Percentiles rank a stretch among this genome's conserved stretches.
Conservation (phyloP, 257 asterid genomes). For the Prunella vulgaris region DNA sequence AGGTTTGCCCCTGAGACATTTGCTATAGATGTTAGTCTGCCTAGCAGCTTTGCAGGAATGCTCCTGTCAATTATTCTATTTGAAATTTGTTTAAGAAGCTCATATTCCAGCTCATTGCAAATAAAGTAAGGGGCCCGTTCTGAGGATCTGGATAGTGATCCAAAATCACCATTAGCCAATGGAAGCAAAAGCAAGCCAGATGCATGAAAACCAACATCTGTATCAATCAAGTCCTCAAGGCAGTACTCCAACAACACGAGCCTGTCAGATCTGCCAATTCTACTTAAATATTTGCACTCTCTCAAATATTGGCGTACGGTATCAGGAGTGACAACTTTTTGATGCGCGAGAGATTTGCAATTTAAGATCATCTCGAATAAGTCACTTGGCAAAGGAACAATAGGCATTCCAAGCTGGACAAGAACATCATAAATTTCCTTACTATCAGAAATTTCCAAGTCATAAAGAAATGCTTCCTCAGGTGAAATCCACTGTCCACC, state of each 20-base stretch:
- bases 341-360: constrained; percentile 40
- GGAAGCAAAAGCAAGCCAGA: constrained; percentile 71
- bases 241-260: constrained; percentile 83
- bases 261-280: constrained; percentile 48
- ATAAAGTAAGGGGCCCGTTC: constrained; percentile 63
- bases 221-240: constrained; percentile 84
- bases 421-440: constrained; percentile 65
- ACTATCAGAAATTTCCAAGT: constrained; percentile 48
- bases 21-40: constrained; percentile 69
- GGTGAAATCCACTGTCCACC: constrained; percentile 91
- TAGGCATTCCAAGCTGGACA: constrained; percentile 83
- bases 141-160: constrained; percentile 49
- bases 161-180: constrained; percentile 85
- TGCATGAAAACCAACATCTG: constrained; percentile 65
- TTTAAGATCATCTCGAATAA: constrained; percentile 65
- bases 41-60: constrained; percentile 51
- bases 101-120: constrained; percentile 73
- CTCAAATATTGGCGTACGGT: constrained; percentile 76
- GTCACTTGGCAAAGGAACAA: constrained; percentile 67
- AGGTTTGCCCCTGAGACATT: constrained; percentile 77
- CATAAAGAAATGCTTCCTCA: constrained; percentile 68
- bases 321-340: constrained; percentile 77
- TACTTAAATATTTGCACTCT: constrained; percentile 33
- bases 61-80: constrained; percentile 64
- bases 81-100: constrained; percentile 62